A percentile compares a stretch with the other conserved stretches of the same genome.
Conservation (phyloP, 805 yeast genomes). For the Candida andamanensis region DNA sequence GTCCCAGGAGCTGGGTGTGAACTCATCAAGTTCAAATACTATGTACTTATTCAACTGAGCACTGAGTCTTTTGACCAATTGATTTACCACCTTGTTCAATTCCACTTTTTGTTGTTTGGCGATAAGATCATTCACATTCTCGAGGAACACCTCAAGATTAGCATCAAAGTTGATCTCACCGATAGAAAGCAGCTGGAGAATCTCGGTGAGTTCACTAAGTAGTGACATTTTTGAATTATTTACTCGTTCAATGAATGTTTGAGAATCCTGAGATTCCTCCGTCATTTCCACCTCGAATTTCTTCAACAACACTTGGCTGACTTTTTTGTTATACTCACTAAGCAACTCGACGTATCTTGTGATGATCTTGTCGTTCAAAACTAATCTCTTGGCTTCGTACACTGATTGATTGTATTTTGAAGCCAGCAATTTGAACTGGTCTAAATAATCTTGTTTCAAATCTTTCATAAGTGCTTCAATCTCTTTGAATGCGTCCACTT, state of each 20-base stretch:
- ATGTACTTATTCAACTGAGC: constrained; percentile 48
- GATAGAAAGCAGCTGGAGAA: constrained; percentile 20
- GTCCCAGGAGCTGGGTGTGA: constrained; percentile 59
- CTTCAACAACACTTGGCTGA: constrained; percentile 11
- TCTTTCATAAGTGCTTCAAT: constrained; percentile 41
- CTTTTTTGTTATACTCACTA: constrained; percentile 19
- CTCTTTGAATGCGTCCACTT: constrained; percentile 38
- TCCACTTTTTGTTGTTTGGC: constrained; percentile 31
- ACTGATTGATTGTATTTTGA: constrained; percentile 67
- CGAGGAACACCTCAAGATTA: constrained; percentile 13
- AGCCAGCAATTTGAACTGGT: constrained; percentile 63
- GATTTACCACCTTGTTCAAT: constrained; percentile 26
- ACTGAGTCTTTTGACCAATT: constrained; percentile 43
- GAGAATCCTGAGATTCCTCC: constrained; percentile 6
- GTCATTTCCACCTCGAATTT: constrained; percentile 11
- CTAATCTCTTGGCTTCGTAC: constrained; percentile 55
- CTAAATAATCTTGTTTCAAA: constrained; percentile 44
- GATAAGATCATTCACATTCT: constrained; percentile 40
- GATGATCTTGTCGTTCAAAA: constrained; percentile 41
- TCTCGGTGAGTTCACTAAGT: constrained; percentile 11
- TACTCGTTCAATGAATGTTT: constrained; percentile 14
- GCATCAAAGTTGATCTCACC: constrained; percentile 23
- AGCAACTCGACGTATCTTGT: constrained; percentile 34
- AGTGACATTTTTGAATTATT: constrained; percentile 3
- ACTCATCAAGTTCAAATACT: constrained; percentile 43